phyloP scores from a whole-genome alignment of 345 rosid genomes.

The Lepidium didymum region DNA sequence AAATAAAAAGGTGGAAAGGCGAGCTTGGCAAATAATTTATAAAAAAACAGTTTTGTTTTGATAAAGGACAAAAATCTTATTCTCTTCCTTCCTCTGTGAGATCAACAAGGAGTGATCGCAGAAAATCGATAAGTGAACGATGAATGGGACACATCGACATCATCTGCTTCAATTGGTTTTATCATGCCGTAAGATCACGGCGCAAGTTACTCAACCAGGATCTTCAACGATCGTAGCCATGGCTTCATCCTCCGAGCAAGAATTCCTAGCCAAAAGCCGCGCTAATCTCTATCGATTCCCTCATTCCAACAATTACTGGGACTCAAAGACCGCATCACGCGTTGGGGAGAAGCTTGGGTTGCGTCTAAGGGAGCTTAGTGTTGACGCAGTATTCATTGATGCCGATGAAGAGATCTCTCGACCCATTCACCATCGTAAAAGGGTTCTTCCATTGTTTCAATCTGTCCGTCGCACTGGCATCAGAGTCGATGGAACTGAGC shows the following conservation, averaged over 20 bases:
- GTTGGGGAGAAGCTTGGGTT: conserved; percentile 85
- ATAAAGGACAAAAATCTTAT: not conserved
- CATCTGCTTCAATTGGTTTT: conserved; percentile 75
- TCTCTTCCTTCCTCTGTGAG: not conserved
- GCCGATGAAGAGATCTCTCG: conserved; percentile 63
- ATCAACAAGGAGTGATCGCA: not conserved
- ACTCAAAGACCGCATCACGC: conserved; percentile 59
- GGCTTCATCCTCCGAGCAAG: conserved; percentile 82
- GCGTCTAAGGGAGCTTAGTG: conserved; percentile 60
- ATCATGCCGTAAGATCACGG: conserved; percentile 79
- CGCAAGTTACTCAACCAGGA: conserved; percentile 58
- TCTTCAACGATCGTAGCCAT: conserved; percentile 69
- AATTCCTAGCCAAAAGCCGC: conserved; percentile 56
- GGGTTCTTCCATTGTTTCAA: conserved; percentile 61
- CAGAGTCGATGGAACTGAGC: conserved; percentile 57
- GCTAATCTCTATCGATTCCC: conserved; percentile 57
- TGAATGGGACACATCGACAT: conserved; percentile 31
- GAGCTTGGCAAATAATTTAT: conserved; percentile 8
- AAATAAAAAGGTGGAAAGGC: not conserved
- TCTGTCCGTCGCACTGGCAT: conserved; percentile 78
- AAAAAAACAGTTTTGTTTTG: not conserved
- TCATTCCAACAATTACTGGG: conserved; percentile 48
- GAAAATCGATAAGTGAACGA: conserved; percentile 4
- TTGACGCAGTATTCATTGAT: conserved; percentile 44
- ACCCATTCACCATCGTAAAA: conserved; percentile 54